Conservation (phyloP, 495 filamentous ascomycete species). For the Aspergillus egyptiacus region DNA sequence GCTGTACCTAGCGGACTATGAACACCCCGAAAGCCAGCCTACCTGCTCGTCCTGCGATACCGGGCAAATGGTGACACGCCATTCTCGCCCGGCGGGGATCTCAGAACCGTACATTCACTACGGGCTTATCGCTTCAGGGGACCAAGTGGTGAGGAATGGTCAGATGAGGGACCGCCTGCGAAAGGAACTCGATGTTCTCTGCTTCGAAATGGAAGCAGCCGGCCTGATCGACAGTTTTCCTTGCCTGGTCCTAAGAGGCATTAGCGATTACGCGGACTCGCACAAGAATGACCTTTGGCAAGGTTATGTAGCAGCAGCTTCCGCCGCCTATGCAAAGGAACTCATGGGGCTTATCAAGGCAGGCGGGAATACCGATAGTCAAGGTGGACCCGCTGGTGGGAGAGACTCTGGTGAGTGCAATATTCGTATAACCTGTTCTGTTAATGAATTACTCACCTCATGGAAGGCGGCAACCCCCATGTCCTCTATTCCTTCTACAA, state of each 20-base stretch:
- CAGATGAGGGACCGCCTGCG: background rate
- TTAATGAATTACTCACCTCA: too few species aligned
- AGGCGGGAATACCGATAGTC: background rate
- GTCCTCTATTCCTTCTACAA: background rate
- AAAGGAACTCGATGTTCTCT: background rate
- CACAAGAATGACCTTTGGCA: slow-evolving; percentile 2
- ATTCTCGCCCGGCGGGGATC: background rate
- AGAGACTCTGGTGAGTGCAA: too few species aligned
- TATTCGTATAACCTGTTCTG: too few species aligned
- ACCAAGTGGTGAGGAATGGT: background rate
- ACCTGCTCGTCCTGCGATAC: background rate
- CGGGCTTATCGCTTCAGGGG: background rate
- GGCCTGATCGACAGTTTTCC: background rate
- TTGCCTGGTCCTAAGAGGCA: background rate
- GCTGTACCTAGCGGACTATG: background rate
- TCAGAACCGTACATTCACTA: background rate
- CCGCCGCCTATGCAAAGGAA: slow-evolving; percentile 2
- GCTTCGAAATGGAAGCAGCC: background rate
- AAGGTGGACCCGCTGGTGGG: too few species aligned
- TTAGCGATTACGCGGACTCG: slow-evolving; percentile 3
- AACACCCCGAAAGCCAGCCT: background rate
- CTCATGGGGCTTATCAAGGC: background rate
- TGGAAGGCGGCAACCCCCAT: background rate
- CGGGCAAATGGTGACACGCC: background rate
- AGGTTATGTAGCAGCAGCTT: background rate